Evolutionary conservation across 306 rosid species (phyloP), one percentile per base, ranked within the genome.

Genomic region (Luffa acutangula): DNA sequence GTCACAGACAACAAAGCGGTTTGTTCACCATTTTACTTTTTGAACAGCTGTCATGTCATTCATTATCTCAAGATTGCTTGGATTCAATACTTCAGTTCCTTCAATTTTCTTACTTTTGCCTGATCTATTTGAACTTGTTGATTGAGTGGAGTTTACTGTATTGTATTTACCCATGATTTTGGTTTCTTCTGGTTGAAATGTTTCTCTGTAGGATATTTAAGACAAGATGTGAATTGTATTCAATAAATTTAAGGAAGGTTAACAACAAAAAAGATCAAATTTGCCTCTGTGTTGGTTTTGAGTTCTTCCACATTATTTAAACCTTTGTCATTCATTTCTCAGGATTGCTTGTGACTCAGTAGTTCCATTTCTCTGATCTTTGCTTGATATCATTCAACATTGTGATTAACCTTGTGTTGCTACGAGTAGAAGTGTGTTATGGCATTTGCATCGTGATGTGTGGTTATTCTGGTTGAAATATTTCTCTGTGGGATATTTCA

Each of bases 1-100:
- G 90, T 87, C 75, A 91, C 97, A 49, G 81, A 96, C 91, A 91
- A 93, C 81, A 90, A 86, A 86, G 63, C 41, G 97, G 98, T 95
- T 78, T 17, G 76, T 65, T 49, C 13, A 42, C 6, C 48, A 4
- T 43, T 60, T 3, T 17, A 21, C 43, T 78, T 56, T 81, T 81
- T 18, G 42, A 46, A 70, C 59, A 25, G 31, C 1, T 25, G 31
- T 3, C 4, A 39, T 17, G 49, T 54, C 58, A 43, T 49, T 77
- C 34, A 15, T 79, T 52, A 7, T 46, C 49, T 73, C 41, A 21
- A 25, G 42, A 46, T 73, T 73, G 39, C 42, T 11, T 18, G 74
- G 33, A 9, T 14, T 41, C 74, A 41, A 41, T 60, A 31, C 2
- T 21, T 59, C 39, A 3, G 66, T 59, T 59, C 25, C 67, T 60